Base-by-base conservation (phyloP, 805 yeast genomes). In the Zygosaccharomyces siamensis region DNA sequence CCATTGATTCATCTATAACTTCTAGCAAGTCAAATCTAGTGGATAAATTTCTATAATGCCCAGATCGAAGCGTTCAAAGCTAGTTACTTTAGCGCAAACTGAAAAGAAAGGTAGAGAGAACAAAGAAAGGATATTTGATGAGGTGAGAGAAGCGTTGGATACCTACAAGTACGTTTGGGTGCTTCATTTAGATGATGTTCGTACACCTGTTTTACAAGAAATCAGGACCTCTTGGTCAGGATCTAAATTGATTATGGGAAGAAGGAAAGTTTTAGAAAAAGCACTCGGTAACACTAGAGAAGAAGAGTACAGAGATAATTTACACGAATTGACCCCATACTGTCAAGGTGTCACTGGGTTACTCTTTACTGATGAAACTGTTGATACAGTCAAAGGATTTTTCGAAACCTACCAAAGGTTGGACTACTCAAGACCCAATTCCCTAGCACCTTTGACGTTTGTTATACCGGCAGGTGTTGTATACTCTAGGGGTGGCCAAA, bases 71-170 rank as follows among this genome's bases (percentile, higher is more conserved):
- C 92, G 98, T 80, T 85, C 97, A 58, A 93, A 88, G 82, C 83
- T 90, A 59, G 95, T 93, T 52, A 87, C 98, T 11, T 76, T 93
- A 60, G 93, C 99, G 33, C 92, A 92, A 66, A 92, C 98, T 54
- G 97, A 89, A 59, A 93, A 89, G 71, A 93, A 93, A 67, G 97
- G 97, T 44, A 83, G 84, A 57, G 97, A 88, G 60, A 89, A 89
- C 72, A 93, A 93, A 68, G 92, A 81, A 59, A 77, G 92, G 61
- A 82, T 92, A 58, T 93, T 89, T 58, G 97, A 90, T 63, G 97
- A 89, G 54, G 83, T 93, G 45, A 83, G 96, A 72, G 78, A 78
- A 51, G 82, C 86, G 16, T 77, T 93, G 51, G 97, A 93, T 57
- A 73, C 79, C 38, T 85, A 72, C 71, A 80, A 79, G 63, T 88